Percentiles rank a stretch among this genome's conserved stretches.
Conservation (phyloP, 257 asterid genomes). For the Linaria vulgaris region DNA sequence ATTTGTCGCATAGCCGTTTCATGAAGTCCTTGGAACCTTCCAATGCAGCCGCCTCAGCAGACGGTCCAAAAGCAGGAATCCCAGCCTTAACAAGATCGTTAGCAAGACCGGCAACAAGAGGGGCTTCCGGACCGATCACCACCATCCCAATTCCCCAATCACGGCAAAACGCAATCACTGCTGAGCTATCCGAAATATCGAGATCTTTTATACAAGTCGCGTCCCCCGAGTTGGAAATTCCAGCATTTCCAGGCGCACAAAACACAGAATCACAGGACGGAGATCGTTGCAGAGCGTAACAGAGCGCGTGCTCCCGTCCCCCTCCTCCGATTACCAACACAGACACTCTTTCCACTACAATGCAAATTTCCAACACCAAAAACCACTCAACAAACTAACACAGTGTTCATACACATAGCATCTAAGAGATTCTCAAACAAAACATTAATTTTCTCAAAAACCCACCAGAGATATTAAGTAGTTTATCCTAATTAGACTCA, state of each 20-base stretch:
- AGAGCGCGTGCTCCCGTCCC: slow-evolving; percentile 94
- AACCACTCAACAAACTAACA: neutral
- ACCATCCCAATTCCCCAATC: slow-evolving; percentile 82
- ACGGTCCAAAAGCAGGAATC: slow-evolving; percentile 87
- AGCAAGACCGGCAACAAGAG: slow-evolving; percentile 90
- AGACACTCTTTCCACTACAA: slow-evolving; percentile 64
- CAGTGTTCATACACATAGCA: no score
- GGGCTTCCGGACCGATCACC: slow-evolving; percentile 94
- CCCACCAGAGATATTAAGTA: no score
- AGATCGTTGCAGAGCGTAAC: slow-evolving; percentile 72
- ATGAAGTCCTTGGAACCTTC: slow-evolving; percentile 93
- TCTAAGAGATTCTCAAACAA: no score
- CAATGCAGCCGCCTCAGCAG: slow-evolving; percentile 93
- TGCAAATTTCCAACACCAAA: slow-evolving; percentile 5
- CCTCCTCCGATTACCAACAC: slow-evolving; percentile 98
- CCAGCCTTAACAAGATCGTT: slow-evolving; percentile 89
- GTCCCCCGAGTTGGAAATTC: slow-evolving; percentile 77
- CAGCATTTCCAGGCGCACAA: slow-evolving; percentile 97
- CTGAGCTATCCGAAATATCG: slow-evolving; percentile 61
- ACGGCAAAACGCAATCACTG: slow-evolving; percentile 76
- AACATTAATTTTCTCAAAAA: no score
- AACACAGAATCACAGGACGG: slow-evolving; percentile 83
- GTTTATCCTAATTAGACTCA: no score
- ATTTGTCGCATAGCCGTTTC: slow-evolving; percentile 87
- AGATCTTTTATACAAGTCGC: slow-evolving; percentile 81